Conservation (phyloP, 1,139 yeast genomes). For the Geotrichum cucujoidarum region DNA sequence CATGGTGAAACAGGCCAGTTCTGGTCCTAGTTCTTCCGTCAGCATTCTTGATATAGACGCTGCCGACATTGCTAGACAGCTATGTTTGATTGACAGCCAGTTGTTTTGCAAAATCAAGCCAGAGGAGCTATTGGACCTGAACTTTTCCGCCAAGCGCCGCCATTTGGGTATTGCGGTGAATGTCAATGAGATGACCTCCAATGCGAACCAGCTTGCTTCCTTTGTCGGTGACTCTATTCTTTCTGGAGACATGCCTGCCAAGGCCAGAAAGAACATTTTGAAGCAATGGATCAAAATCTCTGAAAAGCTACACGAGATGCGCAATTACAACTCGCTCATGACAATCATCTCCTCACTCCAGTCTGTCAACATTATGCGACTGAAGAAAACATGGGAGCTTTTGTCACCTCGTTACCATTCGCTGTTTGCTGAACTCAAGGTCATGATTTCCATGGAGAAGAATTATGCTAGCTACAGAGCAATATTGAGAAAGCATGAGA, state of each 20-base stretch:
- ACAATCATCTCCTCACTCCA: constrained; percentile 82
- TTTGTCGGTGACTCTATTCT: constrained; percentile 74
- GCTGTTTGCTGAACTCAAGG: constrained; percentile 59
- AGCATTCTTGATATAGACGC: constrained; percentile 65
- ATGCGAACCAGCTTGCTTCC: constrained; percentile 75
- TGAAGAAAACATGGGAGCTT: constrained; percentile 60
- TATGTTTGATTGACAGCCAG: constrained; percentile 72
- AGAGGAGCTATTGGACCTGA: constrained; percentile 69
- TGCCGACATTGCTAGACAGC: constrained; percentile 75
- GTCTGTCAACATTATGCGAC: constrained; percentile 69
- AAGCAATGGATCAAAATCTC: constrained; percentile 85
- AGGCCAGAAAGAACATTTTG: constrained; percentile 54
- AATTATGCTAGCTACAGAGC: constrained; percentile 73
- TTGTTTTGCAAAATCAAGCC: constrained; percentile 65
- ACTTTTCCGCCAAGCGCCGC: constrained; percentile 62
- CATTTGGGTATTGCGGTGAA: constrained; percentile 62
- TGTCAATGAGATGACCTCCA: constrained; percentile 59
- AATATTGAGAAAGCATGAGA: constrained; percentile 51
- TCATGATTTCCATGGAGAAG: constrained; percentile 76
- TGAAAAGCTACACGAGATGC: constrained; percentile 68
- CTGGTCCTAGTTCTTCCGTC: constrained; percentile 11
- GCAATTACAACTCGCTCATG: constrained; percentile 85
- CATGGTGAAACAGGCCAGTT: constrained; percentile 18
- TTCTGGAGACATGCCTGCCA: constrained; percentile 38
- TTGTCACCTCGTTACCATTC: constrained; percentile 62